Evolutionary conservation across 805 yeast genomes (phyloP).

Genomic region (Blastobotrys terrestris): DNA sequence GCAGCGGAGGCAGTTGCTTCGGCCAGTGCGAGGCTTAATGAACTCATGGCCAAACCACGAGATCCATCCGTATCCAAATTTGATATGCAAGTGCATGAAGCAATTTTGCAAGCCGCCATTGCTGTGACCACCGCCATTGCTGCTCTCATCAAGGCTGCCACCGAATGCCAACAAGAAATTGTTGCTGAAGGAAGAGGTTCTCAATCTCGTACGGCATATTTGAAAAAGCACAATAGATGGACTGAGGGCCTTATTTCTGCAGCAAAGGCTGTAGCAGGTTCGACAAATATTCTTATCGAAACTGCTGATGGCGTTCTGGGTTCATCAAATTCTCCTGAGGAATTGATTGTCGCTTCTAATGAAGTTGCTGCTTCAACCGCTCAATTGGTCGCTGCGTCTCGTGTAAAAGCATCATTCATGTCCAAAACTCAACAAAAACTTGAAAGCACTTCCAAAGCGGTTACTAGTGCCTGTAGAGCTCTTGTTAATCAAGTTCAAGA

Average conservation of each 20-base stretch:
- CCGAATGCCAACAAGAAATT: slow-evolving; percentile 76
- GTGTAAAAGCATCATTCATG: slow-evolving; percentile 73
- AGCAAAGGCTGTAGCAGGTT: slow-evolving; percentile 75
- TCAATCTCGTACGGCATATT: slow-evolving; percentile 63
- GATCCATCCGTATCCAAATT: slow-evolving; percentile 49
- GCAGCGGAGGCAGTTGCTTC: slow-evolving; percentile 65
- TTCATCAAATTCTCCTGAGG: slow-evolving; percentile 62
- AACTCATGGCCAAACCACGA: slow-evolving; percentile 42
- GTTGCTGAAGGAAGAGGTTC: slow-evolving; percentile 64
- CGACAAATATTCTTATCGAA: slow-evolving; percentile 73
- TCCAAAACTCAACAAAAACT: slow-evolving; percentile 71
- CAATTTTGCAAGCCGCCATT: slow-evolving; percentile 69
- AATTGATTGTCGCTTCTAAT: slow-evolving; percentile 81
- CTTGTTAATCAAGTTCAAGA: slow-evolving; percentile 66
- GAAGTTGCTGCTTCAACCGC: slow-evolving; percentile 92
- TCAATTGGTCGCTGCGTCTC: slow-evolving; percentile 84
- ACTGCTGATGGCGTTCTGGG: slow-evolving; percentile 82
- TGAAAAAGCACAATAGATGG: slow-evolving; percentile 86
- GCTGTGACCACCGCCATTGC: slow-evolving; percentile 77
- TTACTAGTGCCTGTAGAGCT: slow-evolving; percentile 67
- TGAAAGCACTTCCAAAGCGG: slow-evolving; percentile 63
- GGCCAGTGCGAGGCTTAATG: slow-evolving; percentile 56
- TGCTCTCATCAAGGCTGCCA: slow-evolving; percentile 63
- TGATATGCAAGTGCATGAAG: slow-evolving; percentile 66
- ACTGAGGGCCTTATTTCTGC: slow-evolving; percentile 90